Percentiles rank a stretch among this genome's conserved stretches.
Evolutionary conservation across 768 basidiomycete genomes (phyloP).

Genomic region (Dacryopinax spathularia): DNA sequence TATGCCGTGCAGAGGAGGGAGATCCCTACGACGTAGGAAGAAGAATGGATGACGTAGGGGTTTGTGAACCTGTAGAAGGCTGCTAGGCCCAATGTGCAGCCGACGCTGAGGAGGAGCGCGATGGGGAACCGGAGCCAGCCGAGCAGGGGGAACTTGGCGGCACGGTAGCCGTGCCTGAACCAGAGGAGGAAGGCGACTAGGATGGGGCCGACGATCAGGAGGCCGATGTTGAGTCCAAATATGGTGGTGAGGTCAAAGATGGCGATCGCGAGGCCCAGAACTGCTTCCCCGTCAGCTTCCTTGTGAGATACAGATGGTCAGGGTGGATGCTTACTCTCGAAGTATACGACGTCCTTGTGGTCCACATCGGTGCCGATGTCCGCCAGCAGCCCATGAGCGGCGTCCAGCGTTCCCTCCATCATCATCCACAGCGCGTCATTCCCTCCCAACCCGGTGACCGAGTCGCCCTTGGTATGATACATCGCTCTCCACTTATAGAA

Average conservation of each 20-base stretch:
- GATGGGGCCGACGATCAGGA: slow-evolving; percentile 51
- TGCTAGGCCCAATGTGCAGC: slow-evolving; percentile 36
- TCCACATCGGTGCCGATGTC: slow-evolving; percentile 5
- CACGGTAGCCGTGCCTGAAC: slow-evolving; percentile 17
- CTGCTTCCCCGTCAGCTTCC: slow-evolving; percentile 25
- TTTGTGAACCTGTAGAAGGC: slow-evolving; percentile 41
- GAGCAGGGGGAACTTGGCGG: slow-evolving; percentile 14
- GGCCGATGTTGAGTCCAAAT: slow-evolving; percentile 41
- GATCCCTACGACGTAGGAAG: slow-evolving; percentile 36
- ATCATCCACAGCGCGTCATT: slow-evolving; percentile 57
- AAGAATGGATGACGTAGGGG: slow-evolving; percentile 51
- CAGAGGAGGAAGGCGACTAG: slow-evolving; percentile 34
- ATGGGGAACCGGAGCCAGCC: slow-evolving; percentile 49
- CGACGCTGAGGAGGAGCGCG: slow-evolving; percentile 34
- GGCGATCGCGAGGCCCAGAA: slow-evolving; percentile 44
- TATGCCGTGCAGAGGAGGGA: slow-evolving; percentile 40
- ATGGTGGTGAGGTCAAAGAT: slow-evolving; percentile 40
- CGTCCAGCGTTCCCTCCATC: slow-evolving; percentile 51
- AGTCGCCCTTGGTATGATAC: slow-evolving; percentile 67
- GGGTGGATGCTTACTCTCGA: slow-evolving; percentile 43
- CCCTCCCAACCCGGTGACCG: slow-evolving; percentile 45
- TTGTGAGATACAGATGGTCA: not conserved
- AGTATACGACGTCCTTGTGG: slow-evolving; percentile 38
- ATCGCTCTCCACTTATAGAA: slow-evolving; percentile 60
- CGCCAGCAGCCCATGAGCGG: slow-evolving; percentile 42